Evolutionary conservation across 2,329 filamentous ascomycete genomes (phyloP).

Genomic region (Periglandula ipomoeae): DNA sequence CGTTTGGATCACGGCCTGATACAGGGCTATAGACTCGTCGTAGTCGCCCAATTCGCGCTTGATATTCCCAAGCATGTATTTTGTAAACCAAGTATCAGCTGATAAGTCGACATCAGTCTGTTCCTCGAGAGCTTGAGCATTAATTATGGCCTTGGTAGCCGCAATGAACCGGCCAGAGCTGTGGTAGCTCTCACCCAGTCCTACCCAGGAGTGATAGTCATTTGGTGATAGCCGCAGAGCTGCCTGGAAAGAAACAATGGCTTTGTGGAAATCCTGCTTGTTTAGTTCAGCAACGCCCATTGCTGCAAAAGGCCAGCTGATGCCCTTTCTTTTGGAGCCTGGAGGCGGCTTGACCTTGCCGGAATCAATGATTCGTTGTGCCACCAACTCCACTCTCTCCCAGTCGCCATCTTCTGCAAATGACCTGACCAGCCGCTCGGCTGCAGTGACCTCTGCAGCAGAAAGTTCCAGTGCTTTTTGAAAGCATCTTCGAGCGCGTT

Average conservation of each 20-base stretch:
- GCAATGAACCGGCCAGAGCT: slow-evolving; percentile 89
- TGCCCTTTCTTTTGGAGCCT: slow-evolving; percentile 83
- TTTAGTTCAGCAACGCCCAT: slow-evolving; percentile 91
- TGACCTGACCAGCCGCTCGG: slow-evolving; percentile 72
- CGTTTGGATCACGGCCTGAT: slow-evolving; percentile 60
- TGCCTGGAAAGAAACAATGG: slow-evolving; percentile 85
- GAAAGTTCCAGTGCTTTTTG: slow-evolving; percentile 95
- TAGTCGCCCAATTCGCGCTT: slow-evolving; percentile 87
- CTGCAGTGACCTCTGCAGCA: slow-evolving; percentile 73
- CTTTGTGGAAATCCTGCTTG: slow-evolving; percentile 80
- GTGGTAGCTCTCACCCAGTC: slow-evolving; percentile 94
- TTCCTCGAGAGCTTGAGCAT: slow-evolving; percentile 69
- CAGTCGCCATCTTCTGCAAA: slow-evolving; percentile 91
- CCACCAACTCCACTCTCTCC: slow-evolving; percentile 91
- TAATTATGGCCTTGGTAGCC: slow-evolving; percentile 82
- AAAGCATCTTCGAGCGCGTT: slow-evolving; percentile 82
- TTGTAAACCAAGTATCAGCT: slow-evolving; percentile 84
- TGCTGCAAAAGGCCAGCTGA: slow-evolving; percentile 94
- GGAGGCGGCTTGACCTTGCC: slow-evolving; percentile 84
- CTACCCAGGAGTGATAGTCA: slow-evolving; percentile 94
- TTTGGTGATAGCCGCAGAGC: slow-evolving; percentile 74
- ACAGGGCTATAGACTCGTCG: slow-evolving; percentile 70
- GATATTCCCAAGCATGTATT: slow-evolving; percentile 94
- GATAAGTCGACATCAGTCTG: slow-evolving; percentile 38
- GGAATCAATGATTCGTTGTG: slow-evolving; percentile 87